Evolutionary conservation across 2,329 filamentous ascomycete genomes (phyloP), one percentile per base, ranked within the genome.

Genomic region (Ophioceras dolichostomum): DNA sequence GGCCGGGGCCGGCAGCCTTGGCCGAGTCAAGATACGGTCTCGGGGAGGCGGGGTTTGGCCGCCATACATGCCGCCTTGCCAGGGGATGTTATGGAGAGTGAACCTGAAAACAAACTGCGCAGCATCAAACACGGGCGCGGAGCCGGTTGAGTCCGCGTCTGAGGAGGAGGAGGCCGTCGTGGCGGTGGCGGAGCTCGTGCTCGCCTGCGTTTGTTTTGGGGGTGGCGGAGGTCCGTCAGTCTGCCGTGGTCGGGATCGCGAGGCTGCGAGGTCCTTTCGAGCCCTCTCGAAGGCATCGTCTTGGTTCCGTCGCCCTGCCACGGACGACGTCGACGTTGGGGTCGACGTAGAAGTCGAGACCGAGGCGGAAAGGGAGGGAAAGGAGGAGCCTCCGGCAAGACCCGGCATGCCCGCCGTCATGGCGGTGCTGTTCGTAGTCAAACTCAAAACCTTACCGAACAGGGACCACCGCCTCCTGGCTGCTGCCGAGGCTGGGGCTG

Each of bases 81-180:
- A 56, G 0, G 52, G 51, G 8, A 59, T 43, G 37, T 46, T 45
- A 38, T 81, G 78, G 2, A 87, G 67, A 9, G 79, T 75, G 49
- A 88, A 88, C 43, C 79, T 83, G 64, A 88, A 88, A 41, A 75
- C 68, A 49, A 74, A 85, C 44, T 68, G 63, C 52, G 68, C 59
- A 52, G 71, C 59, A 45, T 74, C 68, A 41, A 59, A 71, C 5
- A 68, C 59, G 1, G 73, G 72, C 2, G 68, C 63, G 8, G 71
- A 75, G 12, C 65, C 65, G n/a, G 64, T 61, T 20, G 69, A 71
- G 12, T 59, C 59, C 2, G 53, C 55, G 37, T 74, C 70, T 3
- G 66, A 66, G 10, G 61, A 55, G 2, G 65, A 50, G 0, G 56
- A 56, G 17, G 51, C 49, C 16, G 45, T n/a, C n/a, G n/a, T n/a